Evolutionary conservation across 1,139 yeast genomes (phyloP).

Genomic region (Candida pseudocylindracea): DNA sequence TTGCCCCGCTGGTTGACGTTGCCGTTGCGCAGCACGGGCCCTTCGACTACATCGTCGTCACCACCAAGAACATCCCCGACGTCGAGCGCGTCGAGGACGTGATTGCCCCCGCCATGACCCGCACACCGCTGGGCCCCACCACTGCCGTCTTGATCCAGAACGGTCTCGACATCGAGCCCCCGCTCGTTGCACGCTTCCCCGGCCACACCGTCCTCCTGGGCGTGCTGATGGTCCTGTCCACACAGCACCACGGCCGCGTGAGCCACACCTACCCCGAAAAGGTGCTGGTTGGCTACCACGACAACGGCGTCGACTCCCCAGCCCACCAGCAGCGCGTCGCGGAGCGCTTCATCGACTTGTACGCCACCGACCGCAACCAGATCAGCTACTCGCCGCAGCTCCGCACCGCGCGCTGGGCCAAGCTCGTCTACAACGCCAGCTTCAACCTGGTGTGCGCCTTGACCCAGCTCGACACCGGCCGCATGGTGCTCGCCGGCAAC

Average conservation of each 20-base stretch:
- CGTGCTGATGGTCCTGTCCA: slow-evolving; percentile 45
- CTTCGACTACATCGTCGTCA: slow-evolving; percentile 5
- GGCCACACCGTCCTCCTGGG: slow-evolving; percentile 39
- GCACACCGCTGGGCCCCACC: slow-evolving; percentile 7
- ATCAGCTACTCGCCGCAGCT: background rate
- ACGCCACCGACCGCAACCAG: background rate
- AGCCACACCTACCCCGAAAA: background rate
- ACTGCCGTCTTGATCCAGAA: slow-evolving; percentile 47
- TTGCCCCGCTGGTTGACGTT: slow-evolving; percentile 2
- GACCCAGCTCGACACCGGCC: background rate
- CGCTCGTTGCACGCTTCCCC: slow-evolving; percentile 35
- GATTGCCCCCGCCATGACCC: slow-evolving; percentile 4
- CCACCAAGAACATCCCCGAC: slow-evolving; percentile 7
- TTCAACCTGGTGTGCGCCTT: slow-evolving; percentile 1
- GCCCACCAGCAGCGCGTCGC: background rate
- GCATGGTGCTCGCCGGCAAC: background rate
- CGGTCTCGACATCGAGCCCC: slow-evolving; percentile 52
- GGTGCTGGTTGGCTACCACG: background rate
- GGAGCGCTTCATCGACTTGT: background rate
- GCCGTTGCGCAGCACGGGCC: slow-evolving; percentile 3
- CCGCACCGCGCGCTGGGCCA: slow-evolving; percentile 1
- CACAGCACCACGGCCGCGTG: slow-evolving; percentile 3
- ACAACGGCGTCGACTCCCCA: background rate
- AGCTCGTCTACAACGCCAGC: slow-evolving; percentile 1
- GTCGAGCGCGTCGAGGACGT: slow-evolving; percentile 4